A percentile compares a stretch with the other conserved stretches of the same genome.
These are phyloP conservation scores for Tephrocybe rancida DNA, from an alignment of 768 basidiomycete genomes.

Conservation along the genomic window DNA sequence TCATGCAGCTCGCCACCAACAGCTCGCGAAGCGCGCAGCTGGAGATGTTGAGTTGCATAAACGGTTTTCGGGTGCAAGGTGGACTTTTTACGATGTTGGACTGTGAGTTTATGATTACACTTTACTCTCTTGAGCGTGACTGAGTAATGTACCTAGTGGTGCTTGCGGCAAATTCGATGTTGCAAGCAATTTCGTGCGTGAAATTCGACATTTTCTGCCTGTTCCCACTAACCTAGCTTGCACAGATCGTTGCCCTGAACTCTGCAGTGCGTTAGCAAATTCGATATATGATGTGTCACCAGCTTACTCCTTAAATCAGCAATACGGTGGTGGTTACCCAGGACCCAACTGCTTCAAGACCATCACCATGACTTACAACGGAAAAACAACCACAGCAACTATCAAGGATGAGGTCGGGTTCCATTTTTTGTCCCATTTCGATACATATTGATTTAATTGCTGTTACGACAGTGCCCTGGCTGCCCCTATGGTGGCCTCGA, in stretches of 20 bases:
- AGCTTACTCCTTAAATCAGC: conserved; percentile 23
- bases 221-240: not conserved
- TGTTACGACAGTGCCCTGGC: conserved; percentile 55
- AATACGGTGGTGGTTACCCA: conserved; percentile 64
- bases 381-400: conserved; percentile 55
- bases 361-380: conserved; percentile 64
- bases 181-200: conserved; percentile 46
- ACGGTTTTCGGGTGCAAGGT: conserved; percentile 40
- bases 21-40: conserved; percentile 48
- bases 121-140: not conserved
- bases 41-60: conserved; percentile 42
- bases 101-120: conserved; percentile 33
- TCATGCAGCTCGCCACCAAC: conserved; percentile 44
- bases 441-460: not conserved
- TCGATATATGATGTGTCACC: not conserved
- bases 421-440: not conserved
- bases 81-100: conserved; percentile 61
- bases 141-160: conserved; percentile 37
- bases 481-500: conserved; percentile 65
- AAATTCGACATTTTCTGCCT: not conserved
- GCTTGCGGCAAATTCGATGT: conserved; percentile 51
- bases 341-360: conserved; percentile 62
- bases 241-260: conserved; percentile 58
- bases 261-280: conserved; percentile 29
- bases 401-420: not conserved